Base-by-base conservation (phyloP, 148 eudicot species). In the Diospyros lotus region DNA sequence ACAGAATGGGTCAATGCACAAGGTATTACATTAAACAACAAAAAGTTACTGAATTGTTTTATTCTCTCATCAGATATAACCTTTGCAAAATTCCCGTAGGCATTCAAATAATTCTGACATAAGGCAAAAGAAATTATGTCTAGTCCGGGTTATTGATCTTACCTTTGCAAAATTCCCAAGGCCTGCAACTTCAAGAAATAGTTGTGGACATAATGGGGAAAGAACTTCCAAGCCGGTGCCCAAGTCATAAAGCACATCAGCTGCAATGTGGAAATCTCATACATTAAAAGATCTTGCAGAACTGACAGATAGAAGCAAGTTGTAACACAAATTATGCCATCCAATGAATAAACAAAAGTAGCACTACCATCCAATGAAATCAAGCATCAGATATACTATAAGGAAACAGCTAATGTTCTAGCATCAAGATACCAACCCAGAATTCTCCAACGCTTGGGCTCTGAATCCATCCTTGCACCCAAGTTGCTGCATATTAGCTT, bases 161-260 rank as follows among this genome's bases (percentile, higher is more conserved):
- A 92, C 98, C 94, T 95, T 95, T 13, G 97, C 97, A 67, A 95
- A 95, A 85, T 95, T 95, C 71, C 99, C 99, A 80, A 95, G 94
- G 64, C 99, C 99, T 11, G 97, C 99, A 90, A 95, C 79, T 83
- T 95, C 83, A 79, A 95, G 99, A 84, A 95, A 95, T 58, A 95
- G 79, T 40, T 95, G 96, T 42, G 99, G 99, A 74, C 96, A 95
- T 79, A 95, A 81, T 17, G 99, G 99, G 55, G 97, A 95, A 88
- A 90, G 75, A 76, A 95, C 91, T 86, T 95, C 99, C 84, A 95
- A 83, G 44, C 99, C 97, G 80, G 96, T 88, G 68, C 99, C 99
- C 73, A 92, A 69, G 83, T 95, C 99, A 72, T 95, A 95, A 42
- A 95, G 85, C 70, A 92, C 97, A 87, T 95, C 99, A 80, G 99